Base-by-base conservation (phyloP, 805 yeast genomes). In the Debaryomyces tyrocola region DNA sequence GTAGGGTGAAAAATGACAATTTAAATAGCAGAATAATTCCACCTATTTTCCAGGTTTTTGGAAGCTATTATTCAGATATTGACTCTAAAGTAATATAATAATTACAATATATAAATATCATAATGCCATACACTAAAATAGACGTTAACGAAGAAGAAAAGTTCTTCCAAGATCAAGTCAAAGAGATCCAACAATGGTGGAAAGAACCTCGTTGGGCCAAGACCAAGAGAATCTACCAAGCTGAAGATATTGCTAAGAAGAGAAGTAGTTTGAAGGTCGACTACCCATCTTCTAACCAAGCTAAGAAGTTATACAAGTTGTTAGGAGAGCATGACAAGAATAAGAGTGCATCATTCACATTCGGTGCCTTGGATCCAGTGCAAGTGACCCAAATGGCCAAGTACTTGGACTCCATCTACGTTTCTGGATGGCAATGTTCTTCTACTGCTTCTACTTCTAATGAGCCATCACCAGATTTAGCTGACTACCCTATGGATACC, bases 371-470 rank as follows among this genome's bases (percentile, higher is more conserved):
- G 59, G 97, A 92, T 69, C 97, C 97, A 21, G 86, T 92, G 56
- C 97, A 92, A 66, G 90, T 90, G 54, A 77, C 97, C 50, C 97
- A 92, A 73, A 92, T 92, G 98, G 96, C 96, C 58, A 89, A 88
- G 70, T 90, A 89, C 71, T 78, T 92, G 61, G 98, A 91, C 70
- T 81, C 96, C 10, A 80, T 92, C 58, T 92, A 92, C 69, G 95
- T 92, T 54, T 87, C 96, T 36, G 99, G 99, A 44, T 92, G 99
- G 99, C 99, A 92, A 77, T 91, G 96, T 69, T 90, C 97, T 40
- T 90, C 97, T 18, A 92, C 98, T 45, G 97, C 98, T 44, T 90
- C 97, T 14, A 88, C 96, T 36, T 88, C 97, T 35, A 92, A 92
- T 67, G 98, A 92, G 75, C 99, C 98, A 31, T 89, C 96, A 36